A percentile compares a stretch with the other conserved stretches of the same genome.
phyloP scores from a whole-genome alignment of 2,329 filamentous ascomycete species.

The Diplodia corticola region DNA sequence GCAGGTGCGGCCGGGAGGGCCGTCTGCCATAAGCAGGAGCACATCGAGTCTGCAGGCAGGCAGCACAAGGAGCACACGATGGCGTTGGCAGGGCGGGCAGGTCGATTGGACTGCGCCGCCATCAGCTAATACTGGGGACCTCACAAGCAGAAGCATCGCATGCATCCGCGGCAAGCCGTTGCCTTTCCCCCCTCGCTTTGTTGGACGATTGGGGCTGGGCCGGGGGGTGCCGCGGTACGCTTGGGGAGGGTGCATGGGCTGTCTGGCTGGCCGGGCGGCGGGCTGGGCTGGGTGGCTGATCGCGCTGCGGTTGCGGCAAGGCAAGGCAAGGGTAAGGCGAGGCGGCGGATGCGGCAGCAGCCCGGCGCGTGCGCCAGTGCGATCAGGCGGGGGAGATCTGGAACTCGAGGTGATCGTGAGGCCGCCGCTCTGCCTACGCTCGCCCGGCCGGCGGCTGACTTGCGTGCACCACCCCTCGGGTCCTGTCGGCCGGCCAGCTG shows the following conservation, averaged over 20 bases:
- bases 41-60: constrained; percentile 14
- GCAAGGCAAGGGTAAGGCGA: constrained; percentile 14
- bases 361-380: constrained; percentile 1
- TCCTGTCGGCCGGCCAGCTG: constrained; percentile 5
- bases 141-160: constrained; percentile 15
- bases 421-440: neutral
- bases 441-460: constrained; percentile 2
- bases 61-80: constrained; percentile 6
- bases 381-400: constrained; percentile 20
- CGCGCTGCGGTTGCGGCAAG: constrained; percentile 12
- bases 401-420: constrained; percentile 11
- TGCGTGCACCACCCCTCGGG: neutral
- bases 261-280: neutral
- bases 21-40: constrained; percentile 17
- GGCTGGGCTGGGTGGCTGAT: neutral
- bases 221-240: neutral
- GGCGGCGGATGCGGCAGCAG: constrained; percentile 9
- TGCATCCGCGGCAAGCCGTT: constrained; percentile 20
- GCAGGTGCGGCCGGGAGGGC: constrained; percentile 12
- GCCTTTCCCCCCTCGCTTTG: constrained; percentile 17
- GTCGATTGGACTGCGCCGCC: neutral
- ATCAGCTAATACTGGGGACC: neutral
- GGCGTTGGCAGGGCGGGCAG: constrained; percentile 1
- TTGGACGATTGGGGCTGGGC: constrained; percentile 1
- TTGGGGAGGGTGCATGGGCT: neutral